Conservation (phyloP, 148 eudicot species). For the Chenopodium formosanum region DNA sequence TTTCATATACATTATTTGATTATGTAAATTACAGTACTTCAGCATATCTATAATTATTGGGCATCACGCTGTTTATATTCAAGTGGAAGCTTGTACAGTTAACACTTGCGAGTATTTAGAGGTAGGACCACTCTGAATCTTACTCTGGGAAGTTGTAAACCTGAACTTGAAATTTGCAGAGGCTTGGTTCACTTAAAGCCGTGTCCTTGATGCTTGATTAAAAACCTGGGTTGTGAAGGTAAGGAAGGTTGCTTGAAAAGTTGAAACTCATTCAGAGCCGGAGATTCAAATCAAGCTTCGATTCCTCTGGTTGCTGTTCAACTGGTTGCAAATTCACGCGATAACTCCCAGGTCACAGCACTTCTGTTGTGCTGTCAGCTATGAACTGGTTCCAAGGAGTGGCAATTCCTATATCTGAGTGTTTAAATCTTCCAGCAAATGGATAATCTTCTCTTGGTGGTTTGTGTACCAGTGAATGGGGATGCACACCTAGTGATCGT, state of each 20-base stretch:
- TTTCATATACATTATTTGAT: constrained; percentile 14
- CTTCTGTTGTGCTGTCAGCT: constrained; percentile 29
- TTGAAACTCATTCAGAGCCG: constrained; percentile 34
- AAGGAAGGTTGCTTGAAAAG: neutral
- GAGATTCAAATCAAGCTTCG: constrained; percentile 46
- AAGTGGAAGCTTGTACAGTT: constrained; percentile 16
- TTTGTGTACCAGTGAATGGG: constrained; percentile 65
- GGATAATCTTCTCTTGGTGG: constrained; percentile 33
- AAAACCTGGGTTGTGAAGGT: constrained; percentile 8
- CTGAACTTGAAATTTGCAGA: constrained; percentile 10
- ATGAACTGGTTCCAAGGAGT: constrained; percentile 23
- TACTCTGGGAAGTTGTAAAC: constrained; percentile 10
- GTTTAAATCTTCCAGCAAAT: constrained; percentile 30
- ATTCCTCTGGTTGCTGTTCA: constrained; percentile 32
- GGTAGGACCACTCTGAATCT: neutral
- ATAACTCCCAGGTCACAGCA: constrained; percentile 69
- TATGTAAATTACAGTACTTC: constrained; percentile 16
- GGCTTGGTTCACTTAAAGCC: constrained; percentile 9
- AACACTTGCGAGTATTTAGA: neutral
- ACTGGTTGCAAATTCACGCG: constrained; percentile 37
- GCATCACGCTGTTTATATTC: constrained; percentile 14
- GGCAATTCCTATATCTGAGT: constrained; percentile 20
- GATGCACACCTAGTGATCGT: constrained; percentile 56
- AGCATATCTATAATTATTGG: constrained; percentile 11
- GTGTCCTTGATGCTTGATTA: constrained; percentile 7